phyloP scores from a whole-genome alignment of 495 filamentous ascomycete species.

The Cercophora scortea region DNA sequence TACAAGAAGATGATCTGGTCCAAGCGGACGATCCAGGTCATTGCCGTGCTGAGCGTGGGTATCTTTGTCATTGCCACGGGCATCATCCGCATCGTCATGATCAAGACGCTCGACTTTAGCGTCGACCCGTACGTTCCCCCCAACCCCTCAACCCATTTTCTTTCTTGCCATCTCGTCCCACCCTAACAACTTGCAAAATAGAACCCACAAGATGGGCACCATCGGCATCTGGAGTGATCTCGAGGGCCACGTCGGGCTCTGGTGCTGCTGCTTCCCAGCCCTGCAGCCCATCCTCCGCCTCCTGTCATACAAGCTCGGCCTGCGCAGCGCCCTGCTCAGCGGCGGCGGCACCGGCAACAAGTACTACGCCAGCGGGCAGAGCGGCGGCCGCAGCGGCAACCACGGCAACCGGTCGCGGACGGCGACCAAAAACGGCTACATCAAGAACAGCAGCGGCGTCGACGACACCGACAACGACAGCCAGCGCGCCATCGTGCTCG shows the following conservation, averaged over 20 bases:
- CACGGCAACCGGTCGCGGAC: neutral
- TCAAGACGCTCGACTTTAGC: conserved; percentile 8
- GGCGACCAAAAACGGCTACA: neutral
- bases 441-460: neutral
- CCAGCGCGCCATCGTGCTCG: conserved; percentile 9
- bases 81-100: conserved; percentile 15
- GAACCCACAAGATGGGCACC: conserved; percentile 17
- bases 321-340: conserved; percentile 4
- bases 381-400: neutral
- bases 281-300: conserved; percentile 22
- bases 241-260: conserved; percentile 26
- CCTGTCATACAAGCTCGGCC: conserved; percentile 13
- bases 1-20: conserved; percentile 24
- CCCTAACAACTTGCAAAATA: neutral
- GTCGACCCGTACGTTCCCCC: conserved; percentile 10
- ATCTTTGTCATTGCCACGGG: conserved; percentile 21
- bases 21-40: conserved; percentile 18
- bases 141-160: neutral
- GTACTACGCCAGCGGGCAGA: neutral
- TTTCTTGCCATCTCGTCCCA: too few species aligned
- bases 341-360: neutral
- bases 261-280: conserved; percentile 26
- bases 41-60: conserved; percentile 23
- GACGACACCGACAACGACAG: conserved; percentile 8
- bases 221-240: conserved; percentile 25